Percentiles rank a stretch among this genome's conserved stretches.
Evolutionary conservation across 2,329 filamentous ascomycete genomes (phyloP).

Genomic region (Colletotrichum lupini): DNA sequence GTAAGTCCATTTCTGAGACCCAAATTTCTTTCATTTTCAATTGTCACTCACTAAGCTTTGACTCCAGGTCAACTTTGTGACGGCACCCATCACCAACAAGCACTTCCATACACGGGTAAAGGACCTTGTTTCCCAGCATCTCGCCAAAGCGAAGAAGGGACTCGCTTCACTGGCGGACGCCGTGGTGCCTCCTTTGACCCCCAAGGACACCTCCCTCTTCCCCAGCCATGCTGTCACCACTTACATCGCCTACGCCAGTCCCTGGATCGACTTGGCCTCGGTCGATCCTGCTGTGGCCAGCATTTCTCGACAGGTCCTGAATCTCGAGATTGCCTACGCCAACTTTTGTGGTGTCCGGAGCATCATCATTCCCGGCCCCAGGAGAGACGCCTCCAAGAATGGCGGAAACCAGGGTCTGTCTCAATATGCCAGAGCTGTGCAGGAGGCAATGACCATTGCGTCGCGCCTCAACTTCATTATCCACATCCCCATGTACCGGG

Average conservation of each 20-base stretch:
- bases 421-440: constrained; percentile 86
- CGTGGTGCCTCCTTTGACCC: constrained; percentile 76
- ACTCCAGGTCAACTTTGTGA: constrained; percentile 80
- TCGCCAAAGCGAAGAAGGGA: constrained; percentile 56
- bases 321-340: constrained; percentile 92
- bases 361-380: constrained; percentile 84
- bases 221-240: constrained; percentile 77
- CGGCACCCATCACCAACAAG: constrained; percentile 80
- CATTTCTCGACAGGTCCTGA: constrained; percentile 89
- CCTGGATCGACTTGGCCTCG: constrained; percentile 93
- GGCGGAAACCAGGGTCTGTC: constrained; percentile 64
- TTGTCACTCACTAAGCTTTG: constrained; percentile 34
- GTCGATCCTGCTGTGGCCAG: constrained; percentile 84
- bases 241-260: constrained; percentile 82
- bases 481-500: constrained; percentile 85
- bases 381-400: constrained; percentile 67
- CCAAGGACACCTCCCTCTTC: constrained; percentile 80
- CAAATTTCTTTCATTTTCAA: background rate
- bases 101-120: constrained; percentile 78
- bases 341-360: constrained; percentile 92
- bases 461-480: constrained; percentile 84
- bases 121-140: constrained; percentile 67
- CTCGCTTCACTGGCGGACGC: constrained; percentile 61
- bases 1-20: constrained; percentile 58
- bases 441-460: constrained; percentile 80